Conservation (phyloP, 805 yeast species). For the Myxozyma monticola region DNA sequence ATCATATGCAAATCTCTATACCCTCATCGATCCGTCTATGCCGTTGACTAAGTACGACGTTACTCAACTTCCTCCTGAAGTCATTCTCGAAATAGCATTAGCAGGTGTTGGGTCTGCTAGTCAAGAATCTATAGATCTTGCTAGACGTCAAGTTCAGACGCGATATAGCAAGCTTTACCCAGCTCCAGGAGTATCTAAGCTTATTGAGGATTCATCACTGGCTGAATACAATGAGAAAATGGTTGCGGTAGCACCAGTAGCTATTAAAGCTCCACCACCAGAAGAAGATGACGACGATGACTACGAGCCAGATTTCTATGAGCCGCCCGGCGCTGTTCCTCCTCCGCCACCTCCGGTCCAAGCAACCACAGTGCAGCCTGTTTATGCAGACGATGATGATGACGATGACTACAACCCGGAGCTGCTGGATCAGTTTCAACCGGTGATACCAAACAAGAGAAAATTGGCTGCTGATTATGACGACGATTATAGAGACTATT, state of each 20-base stretch:
- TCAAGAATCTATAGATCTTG: constrained; percentile 56
- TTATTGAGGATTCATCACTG: constrained; percentile 11
- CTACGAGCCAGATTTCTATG: constrained; percentile 33
- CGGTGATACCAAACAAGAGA: constrained; percentile 2
- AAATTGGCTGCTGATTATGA: neutral
- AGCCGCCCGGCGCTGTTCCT: constrained; percentile 28
- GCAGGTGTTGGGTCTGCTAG: constrained; percentile 62
- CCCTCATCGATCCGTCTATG: constrained; percentile 61
- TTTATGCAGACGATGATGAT: constrained; percentile 5
- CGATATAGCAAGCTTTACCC: constrained; percentile 21
- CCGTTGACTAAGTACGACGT: constrained; percentile 70
- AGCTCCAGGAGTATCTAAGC: constrained; percentile 8
- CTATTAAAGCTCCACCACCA: constrained; percentile 5
- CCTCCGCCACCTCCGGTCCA: constrained; percentile 44
- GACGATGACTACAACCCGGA: constrained; percentile 19
- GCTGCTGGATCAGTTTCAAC: constrained; percentile 16
- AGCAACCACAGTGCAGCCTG: constrained; percentile 1
- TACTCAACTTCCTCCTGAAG: constrained; percentile 61
- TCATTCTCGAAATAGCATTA: constrained; percentile 63
- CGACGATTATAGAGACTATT: constrained; percentile 12
- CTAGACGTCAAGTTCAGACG: constrained; percentile 57
- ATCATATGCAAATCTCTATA: constrained; percentile 62
- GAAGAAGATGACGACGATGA: constrained; percentile 39
- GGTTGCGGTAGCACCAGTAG: neutral
- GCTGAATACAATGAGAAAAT: neutral